phyloP scores from a whole-genome alignment of 805 yeast species.

The Saturnispora saitoi region DNA sequence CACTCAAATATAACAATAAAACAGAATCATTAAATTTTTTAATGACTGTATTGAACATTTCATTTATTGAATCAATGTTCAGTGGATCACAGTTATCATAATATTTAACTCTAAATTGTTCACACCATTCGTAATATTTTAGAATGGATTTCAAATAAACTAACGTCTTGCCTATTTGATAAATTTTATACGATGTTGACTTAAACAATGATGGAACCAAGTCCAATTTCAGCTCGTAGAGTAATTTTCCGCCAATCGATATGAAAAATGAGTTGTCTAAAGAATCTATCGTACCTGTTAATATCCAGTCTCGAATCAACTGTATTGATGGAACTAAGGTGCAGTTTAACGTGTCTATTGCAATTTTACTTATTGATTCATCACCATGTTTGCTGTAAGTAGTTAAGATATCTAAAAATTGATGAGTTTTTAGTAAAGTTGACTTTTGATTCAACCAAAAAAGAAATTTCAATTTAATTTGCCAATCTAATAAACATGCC shows the following conservation, averaged over 20 bases:
- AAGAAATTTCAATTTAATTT: conserved; percentile 50
- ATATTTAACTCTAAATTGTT: conserved; percentile 1
- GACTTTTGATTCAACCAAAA: conserved; percentile 34
- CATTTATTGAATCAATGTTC: conserved; percentile 27
- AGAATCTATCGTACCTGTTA: conserved; percentile 47
- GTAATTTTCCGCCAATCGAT: conserved; percentile 9
- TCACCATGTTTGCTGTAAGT: conserved; percentile 59
- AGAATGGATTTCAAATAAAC: conserved; percentile 28
- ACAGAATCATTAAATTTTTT: conserved; percentile 41
- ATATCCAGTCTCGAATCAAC: conserved; percentile 56
- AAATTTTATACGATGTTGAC: conserved; percentile 36
- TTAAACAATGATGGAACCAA: conserved; percentile 41
- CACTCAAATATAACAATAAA: conserved; percentile 40
- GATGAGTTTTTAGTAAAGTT: conserved; percentile 33
- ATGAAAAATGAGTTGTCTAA: neutral
- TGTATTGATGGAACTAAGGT: conserved; percentile 53
- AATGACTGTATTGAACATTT: conserved; percentile 37
- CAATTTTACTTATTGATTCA: conserved; percentile 33
- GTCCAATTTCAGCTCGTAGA: conserved; percentile 13
- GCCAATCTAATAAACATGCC: conserved; percentile 39
- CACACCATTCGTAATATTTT: conserved; percentile 36
- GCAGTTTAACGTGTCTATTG: conserved; percentile 36
- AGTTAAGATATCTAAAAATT: conserved; percentile 46
- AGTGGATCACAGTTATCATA: neutral
- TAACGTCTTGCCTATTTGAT: conserved; percentile 64